Percentiles rank a stretch among this genome's conserved stretches.
phyloP scores from a whole-genome alignment of 2,329 filamentous ascomycete species.

The Cylindrodendrum hubeiense region DNA sequence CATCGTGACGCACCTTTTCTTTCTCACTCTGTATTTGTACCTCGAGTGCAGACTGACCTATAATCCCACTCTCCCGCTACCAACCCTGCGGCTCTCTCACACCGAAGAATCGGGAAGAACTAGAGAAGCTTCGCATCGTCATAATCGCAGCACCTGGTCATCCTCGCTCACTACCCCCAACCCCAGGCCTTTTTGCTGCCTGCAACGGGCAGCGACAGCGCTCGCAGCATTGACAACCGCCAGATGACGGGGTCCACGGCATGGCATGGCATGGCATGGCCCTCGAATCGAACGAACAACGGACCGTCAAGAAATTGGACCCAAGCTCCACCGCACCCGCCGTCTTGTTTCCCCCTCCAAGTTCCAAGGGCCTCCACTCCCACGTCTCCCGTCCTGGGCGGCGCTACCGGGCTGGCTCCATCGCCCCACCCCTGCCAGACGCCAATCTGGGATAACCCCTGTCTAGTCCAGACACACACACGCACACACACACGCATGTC shows the following conservation, averaged over 20 bases:
- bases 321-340: constrained; percentile 24
- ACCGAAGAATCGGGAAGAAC: background rate
- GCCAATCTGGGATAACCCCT: constrained; percentile 44
- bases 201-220: background rate
- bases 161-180: background rate
- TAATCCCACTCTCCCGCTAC: background rate
- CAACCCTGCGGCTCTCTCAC: background rate
- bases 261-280: constrained; percentile 13
- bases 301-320: constrained; percentile 21
- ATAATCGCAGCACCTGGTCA: background rate
- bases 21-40: background rate
- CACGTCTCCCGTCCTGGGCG: constrained; percentile 23
- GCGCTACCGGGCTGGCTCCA: constrained; percentile 14
- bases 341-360: constrained; percentile 26
- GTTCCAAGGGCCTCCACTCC: constrained; percentile 15
- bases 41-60: background rate
- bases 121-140: background rate
- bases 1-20: background rate
- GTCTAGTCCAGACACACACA: constrained; percentile 41
- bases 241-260: background rate
- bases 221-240: background rate
- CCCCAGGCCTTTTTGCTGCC: background rate
- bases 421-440: constrained; percentile 35
- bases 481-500: constrained; percentile 19
- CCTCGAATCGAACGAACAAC: constrained; percentile 24